Evolutionary conservation across 2,329 filamentous ascomycete genomes (phyloP).

Genomic region (Phyllosticta capitalensis): DNA sequence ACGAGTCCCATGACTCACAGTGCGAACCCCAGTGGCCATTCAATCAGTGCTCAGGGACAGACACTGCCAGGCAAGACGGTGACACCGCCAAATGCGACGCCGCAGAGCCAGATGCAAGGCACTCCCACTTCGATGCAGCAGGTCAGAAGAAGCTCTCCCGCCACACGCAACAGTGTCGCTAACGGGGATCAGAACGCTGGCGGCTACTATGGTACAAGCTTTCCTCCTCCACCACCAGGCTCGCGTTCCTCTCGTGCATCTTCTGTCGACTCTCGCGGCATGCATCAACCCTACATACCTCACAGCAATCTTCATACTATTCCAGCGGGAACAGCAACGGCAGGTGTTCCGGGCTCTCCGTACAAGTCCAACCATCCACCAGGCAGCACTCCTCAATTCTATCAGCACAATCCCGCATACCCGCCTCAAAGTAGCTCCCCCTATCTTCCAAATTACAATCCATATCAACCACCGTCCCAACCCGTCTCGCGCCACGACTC

Average conservation of each 20-base stretch:
- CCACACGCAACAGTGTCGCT: background rate
- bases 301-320: constrained; percentile 7
- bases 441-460: constrained; percentile 8
- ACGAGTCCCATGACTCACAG: background rate
- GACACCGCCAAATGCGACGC: background rate
- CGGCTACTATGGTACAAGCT: constrained; percentile 8
- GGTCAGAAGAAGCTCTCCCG: background rate
- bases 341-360: background rate
- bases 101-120: background rate
- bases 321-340: background rate
- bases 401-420: constrained; percentile 2
- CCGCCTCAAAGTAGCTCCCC: constrained; percentile 4
- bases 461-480: background rate
- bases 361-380: background rate
- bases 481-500: constrained; percentile 2
- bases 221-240: constrained; percentile 4
- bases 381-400: background rate
- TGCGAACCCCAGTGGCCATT: background rate
- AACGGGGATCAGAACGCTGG: background rate
- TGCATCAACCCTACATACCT: constrained; percentile 5
- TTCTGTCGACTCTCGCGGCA: constrained; percentile 5
- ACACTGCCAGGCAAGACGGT: background rate
- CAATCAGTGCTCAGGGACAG: background rate
- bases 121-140: background rate
- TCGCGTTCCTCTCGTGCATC: constrained; percentile 8